Base-by-base conservation (phyloP, 345 rosid genomes). In the Zanthoxylum bungeanum region DNA sequence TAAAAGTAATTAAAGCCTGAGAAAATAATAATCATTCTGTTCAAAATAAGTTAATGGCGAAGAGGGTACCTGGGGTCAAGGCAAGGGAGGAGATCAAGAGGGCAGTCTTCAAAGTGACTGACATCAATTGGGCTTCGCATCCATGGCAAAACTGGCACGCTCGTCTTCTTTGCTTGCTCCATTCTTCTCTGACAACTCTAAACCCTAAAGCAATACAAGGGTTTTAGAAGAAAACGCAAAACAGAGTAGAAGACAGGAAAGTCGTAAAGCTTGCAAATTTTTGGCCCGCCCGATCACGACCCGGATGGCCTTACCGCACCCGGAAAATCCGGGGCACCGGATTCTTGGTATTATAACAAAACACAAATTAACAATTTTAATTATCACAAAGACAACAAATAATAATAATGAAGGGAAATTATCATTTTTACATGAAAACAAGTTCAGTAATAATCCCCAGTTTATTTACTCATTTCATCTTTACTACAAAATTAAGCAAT, bases 61-160 rank as follows among this genome's bases (percentile, higher is more conserved):
- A 63, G 64, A 12, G 31, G 44, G 33, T 67, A 95, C 99, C 87
- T 89, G 69, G 91, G 86, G 66, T 92, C 85, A 68, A 95, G 87
- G 74, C 85, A 88, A 80, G 98, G 98, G 61, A 92, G 73, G 39
- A 80, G 79, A 57, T 85, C 76, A 62, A 95, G 86, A 64, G 85
- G 66, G 69, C 89, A 91, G 28, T 75, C 84, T 76, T 86, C 80
- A 21, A 81, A 46, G 21, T 69, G 62, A 67, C 75, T 80, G 60
- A 95, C 84, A 75, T 91, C 94, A 66, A 95, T 69, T 0, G 98
- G 98, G 67, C 79, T 81, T 80, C 96, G 81, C 98, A 95, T 92
- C 99, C 99, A 95, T 82, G 93, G 90, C 81, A 95, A 85, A 58
- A 91, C 79, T 6, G 93, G 85, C 11, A 75, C 60, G 21, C 68